Evolutionary conservation across 2,329 filamentous ascomycete genomes (phyloP).

Genomic region (Venturia aucupariae): DNA sequence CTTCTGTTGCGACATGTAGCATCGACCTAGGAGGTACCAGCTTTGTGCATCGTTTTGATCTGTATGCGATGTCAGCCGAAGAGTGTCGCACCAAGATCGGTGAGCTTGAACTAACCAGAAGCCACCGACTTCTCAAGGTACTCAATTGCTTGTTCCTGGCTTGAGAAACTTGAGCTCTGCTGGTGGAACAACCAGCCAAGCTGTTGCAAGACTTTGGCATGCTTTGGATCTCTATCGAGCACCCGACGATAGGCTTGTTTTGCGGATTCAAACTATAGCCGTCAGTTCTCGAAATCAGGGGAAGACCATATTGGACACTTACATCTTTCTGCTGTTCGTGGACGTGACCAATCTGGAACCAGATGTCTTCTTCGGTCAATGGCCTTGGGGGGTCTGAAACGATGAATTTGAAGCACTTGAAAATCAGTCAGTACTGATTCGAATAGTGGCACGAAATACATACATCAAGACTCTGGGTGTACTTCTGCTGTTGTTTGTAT

Average conservation of each 20-base stretch:
- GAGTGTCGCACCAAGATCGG: conserved; percentile 2
- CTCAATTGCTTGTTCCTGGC: conserved; percentile 92
- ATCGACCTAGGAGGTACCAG: conserved; percentile 95
- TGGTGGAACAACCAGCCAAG: conserved; percentile 97
- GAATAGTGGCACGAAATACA: conserved; percentile 14
- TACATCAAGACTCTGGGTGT: conserved; percentile 83
- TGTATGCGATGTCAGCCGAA: conserved; percentile 30
- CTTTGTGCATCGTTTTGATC: conserved; percentile 94
- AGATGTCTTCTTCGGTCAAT: conserved; percentile 94
- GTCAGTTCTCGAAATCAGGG: conserved; percentile 20
- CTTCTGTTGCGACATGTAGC: conserved; percentile 99
- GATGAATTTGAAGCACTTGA: conserved; percentile 97
- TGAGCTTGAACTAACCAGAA: conserved; percentile 52
- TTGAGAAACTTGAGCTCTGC: conserved; percentile 81
- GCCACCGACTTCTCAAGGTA: conserved; percentile 94
- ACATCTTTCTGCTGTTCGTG: conserved; percentile 99
- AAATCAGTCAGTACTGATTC: not conserved
- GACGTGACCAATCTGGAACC: conserved; percentile 99
- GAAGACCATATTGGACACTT: conserved; percentile 33
- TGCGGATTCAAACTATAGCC: conserved; percentile 68
- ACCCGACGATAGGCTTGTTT: conserved; percentile 90
- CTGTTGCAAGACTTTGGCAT: conserved; percentile 96
- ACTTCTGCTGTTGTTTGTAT: conserved; percentile 97
- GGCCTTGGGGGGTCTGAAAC: conserved; percentile 86
- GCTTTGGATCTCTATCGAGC: conserved; percentile 86